Conservation (phyloP, 2,329 filamentous ascomycete genomes). For the Penicillium sp. region DNA sequence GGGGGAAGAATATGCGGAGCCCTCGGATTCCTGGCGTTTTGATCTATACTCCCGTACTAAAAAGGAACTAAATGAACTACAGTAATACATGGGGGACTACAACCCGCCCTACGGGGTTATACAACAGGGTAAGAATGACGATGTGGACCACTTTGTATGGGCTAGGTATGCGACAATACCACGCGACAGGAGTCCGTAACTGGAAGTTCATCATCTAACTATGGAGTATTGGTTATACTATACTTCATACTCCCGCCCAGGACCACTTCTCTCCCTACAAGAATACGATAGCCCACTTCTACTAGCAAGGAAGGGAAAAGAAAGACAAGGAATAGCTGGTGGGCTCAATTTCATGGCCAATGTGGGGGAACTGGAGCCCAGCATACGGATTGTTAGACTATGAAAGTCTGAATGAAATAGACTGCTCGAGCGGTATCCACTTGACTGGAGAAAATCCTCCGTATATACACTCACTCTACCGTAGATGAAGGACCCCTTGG, state of each 20-base stretch:
- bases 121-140: conserved; percentile 16
- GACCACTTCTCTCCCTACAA: neutral
- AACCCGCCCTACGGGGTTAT: neutral
- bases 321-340: conserved; percentile 3
- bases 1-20: conserved; percentile 38
- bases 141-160: conserved; percentile 17
- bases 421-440: conserved; percentile 27
- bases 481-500: neutral
- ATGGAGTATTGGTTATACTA: neutral
- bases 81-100: neutral
- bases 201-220: neutral
- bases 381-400: conserved; percentile 25
- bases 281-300: neutral
- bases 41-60: conserved; percentile 25
- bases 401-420: conserved; percentile 33
- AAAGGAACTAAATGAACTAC: neutral
- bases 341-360: conserved; percentile 23
- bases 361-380: conserved; percentile 33
- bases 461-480: neutral
- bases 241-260: neutral
- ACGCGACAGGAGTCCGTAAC: conserved; percentile 1
- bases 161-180: conserved; percentile 19
- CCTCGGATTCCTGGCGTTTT: conserved; percentile 32
- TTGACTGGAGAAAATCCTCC: conserved; percentile 23
- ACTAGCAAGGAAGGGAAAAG: neutral